Conservation (phyloP, 306 rosid genomes). For the Senna tora region DNA sequence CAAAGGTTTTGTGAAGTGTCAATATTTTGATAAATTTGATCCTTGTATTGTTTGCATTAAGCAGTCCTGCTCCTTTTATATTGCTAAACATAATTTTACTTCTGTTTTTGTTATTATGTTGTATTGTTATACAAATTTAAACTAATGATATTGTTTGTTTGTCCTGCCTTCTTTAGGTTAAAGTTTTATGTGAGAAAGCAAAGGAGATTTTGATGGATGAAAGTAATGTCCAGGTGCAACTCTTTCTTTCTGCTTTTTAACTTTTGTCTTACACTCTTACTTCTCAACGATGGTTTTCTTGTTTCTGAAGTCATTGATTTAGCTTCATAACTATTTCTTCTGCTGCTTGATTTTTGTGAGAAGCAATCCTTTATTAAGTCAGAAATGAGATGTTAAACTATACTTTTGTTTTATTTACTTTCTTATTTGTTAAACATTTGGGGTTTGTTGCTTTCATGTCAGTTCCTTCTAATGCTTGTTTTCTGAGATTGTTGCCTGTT, state of each 20-base stretch:
- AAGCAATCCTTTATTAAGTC: slow-evolving; percentile 17
- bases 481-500: slow-evolving; percentile 3
- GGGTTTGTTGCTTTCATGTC: neutral
- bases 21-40: too few relatives aligned
- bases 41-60: slow-evolving; percentile 18
- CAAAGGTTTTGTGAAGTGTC: neutral
- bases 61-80: neutral
- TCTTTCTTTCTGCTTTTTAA: slow-evolving; percentile 36
- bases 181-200: slow-evolving; percentile 85
- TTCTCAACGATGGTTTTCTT: slow-evolving; percentile 22
- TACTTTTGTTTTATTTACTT: neutral
- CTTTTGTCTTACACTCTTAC: slow-evolving; percentile 22
- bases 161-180: slow-evolving; percentile 66
- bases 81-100: neutral
- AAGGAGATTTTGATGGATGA: slow-evolving; percentile 94
- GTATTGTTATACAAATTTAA: slow-evolving; percentile 1
- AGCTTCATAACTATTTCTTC: slow-evolving; percentile 23
- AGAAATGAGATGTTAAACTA: slow-evolving; percentile 15
- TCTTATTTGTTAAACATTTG: slow-evolving; percentile 11
- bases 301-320: slow-evolving; percentile 29
- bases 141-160: slow-evolving; percentile 34
- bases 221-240: slow-evolving; percentile 95
- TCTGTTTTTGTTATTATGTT: neutral
- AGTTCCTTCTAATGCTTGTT: slow-evolving; percentile 1
- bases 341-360: slow-evolving; percentile 18